Base-by-base conservation (phyloP, 805 yeast species). In the Wickerhamomyces strasburgensis region DNA sequence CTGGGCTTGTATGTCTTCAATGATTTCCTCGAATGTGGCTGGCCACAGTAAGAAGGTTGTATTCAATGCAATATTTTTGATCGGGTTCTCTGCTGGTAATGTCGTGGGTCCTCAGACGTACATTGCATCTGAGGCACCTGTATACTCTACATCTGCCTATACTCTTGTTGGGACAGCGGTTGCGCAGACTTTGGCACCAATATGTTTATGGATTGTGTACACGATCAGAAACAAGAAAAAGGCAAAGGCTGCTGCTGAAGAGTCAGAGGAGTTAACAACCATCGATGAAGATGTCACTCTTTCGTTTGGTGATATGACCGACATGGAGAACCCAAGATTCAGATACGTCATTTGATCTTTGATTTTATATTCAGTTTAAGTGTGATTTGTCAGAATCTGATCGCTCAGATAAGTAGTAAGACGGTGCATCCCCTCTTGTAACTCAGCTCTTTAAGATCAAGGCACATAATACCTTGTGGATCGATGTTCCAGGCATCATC, bases 71-170 rank as follows among this genome's bases (percentile, higher is more conserved):
- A 56, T 78, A 18, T 70, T 70, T 29, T 67, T 82, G 56, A 67
- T 81, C 39, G 81, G 77, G 5, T 83, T 78, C 53, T 74, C 84
- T 24, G 72, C 75, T 29, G 84, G 85, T 11, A 78, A 80, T 54
- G 61, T 82, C 26, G 69, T 80, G 35, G 90, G 88, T 1, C 87
- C 90, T 5, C 86, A 80, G 56, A 68, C 83, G n/a, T 84, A 81
- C 61, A 67, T 64, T 38, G 61, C 69, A 1, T 46, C 56, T 7
- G 74, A 80, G 39, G 78, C 77, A 13, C 88, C 88, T 3, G 54
- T 58, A 24, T 84, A 80, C 48, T 57, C 56, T 7, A 70, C 74
- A 14, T 81, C 79, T 4, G 73, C 73, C 42, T 60, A 67, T 14
- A 17, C 18, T 16, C 30, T 40, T 34, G 30, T 33, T 10, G 37